A percentile compares a stretch with the other conserved stretches of the same genome.
phyloP scores from a whole-genome alignment of 352 stramenopile species.

The Globisporangium perplexum region DNA sequence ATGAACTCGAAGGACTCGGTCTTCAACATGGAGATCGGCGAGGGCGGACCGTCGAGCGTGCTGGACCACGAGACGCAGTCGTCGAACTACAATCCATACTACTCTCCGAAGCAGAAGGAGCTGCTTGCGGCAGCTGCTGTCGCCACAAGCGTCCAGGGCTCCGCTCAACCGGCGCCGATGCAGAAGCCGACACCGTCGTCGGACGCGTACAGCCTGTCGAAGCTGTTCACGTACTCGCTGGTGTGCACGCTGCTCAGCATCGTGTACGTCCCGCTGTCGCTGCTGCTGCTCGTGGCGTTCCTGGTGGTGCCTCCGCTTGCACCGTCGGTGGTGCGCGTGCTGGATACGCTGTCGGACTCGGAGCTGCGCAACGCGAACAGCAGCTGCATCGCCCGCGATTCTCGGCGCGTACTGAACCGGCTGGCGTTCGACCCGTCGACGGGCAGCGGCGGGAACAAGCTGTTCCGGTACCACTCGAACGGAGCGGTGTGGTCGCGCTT shows the following conservation, averaged over 20 bases:
- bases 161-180: background rate
- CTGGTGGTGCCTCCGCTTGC: constrained; percentile 51
- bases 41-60: constrained; percentile 16
- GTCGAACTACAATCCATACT: constrained; percentile 41
- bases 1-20: constrained; percentile 52
- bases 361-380: constrained; percentile 75
- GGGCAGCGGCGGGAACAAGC: constrained; percentile 17
- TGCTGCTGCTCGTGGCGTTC: constrained; percentile 53
- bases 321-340: constrained; percentile 36
- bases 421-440: constrained; percentile 25
- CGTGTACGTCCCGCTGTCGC: constrained; percentile 46
- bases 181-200: constrained; percentile 4
- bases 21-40: constrained; percentile 31
- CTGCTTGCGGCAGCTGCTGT: background rate
- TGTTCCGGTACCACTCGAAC: constrained; percentile 58
- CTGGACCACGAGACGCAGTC: constrained; percentile 22
- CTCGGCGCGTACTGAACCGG: constrained; percentile 52
- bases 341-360: constrained; percentile 71
- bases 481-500: constrained; percentile 60
- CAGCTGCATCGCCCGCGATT: constrained; percentile 38
- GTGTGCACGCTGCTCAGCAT: constrained; percentile 49
- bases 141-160: no score
- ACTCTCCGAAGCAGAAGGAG: constrained; percentile 48
- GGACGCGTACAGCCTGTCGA: constrained; percentile 48
- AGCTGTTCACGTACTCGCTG: constrained; percentile 60